phyloP scores from a whole-genome alignment of 2,329 filamentous ascomycete species.

The Pseudocercospora cruenta region DNA sequence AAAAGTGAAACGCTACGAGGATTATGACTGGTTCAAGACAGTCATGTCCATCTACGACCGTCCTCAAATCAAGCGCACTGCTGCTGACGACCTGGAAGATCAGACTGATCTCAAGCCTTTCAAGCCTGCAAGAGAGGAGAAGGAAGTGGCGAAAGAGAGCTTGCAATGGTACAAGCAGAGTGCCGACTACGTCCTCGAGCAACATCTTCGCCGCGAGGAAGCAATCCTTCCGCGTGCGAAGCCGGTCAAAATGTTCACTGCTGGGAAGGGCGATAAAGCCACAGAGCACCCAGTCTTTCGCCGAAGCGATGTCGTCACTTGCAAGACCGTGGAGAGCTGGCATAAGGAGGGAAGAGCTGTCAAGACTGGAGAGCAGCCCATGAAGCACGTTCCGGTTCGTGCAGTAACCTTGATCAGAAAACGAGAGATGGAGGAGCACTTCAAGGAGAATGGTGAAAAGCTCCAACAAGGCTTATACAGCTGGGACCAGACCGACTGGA shows the following conservation, averaged over 20 bases:
- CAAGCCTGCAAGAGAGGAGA: constrained; percentile 63
- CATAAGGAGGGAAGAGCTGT: constrained; percentile 91
- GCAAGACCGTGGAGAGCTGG: constrained; percentile 94
- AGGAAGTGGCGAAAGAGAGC: constrained; percentile 55
- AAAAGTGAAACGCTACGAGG: constrained; percentile 74
- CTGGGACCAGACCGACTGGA: constrained; percentile 87
- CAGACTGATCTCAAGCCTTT: constrained; percentile 73
- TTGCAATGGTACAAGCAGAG: constrained; percentile 87
- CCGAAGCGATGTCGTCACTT: constrained; percentile 77
- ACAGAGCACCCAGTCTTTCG: constrained; percentile 80
- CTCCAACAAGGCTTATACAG: constrained; percentile 85
- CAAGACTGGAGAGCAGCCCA: constrained; percentile 67
- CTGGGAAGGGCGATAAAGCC: constrained; percentile 71
- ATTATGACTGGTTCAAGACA: constrained; percentile 85
- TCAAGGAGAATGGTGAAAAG: constrained; percentile 78
- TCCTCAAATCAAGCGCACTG: constrained; percentile 59
- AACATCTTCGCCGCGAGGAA: constrained; percentile 90
- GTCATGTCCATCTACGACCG: constrained; percentile 75
- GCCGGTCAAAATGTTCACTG: constrained; percentile 74
- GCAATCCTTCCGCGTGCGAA: constrained; percentile 71
- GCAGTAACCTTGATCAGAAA: constrained; percentile 87
- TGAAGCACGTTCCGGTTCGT: constrained; percentile 87
- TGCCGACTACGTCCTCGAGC: constrained; percentile 79
- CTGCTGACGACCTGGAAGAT: constrained; percentile 79
- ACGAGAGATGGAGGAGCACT: constrained; percentile 83